Conservation (phyloP, 495 filamentous ascomycete genomes). For the Aspergillus leporis region DNA sequence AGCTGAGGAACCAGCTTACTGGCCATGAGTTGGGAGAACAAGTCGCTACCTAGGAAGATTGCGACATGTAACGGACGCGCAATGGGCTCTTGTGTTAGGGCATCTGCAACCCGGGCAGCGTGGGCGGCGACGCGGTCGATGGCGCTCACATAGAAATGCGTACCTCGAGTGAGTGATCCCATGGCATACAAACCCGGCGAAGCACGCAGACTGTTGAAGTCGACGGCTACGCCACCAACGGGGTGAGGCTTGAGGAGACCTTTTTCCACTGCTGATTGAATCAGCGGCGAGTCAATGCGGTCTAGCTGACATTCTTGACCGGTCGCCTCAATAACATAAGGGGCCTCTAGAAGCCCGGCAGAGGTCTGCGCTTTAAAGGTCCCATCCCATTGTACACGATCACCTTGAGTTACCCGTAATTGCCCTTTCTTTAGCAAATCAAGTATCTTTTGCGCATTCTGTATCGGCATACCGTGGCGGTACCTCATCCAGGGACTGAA, state of each 20-base stretch:
- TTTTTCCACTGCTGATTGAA: slow-evolving; percentile 1
- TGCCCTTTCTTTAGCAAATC: slow-evolving; percentile 2
- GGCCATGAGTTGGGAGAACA: slow-evolving; percentile 5
- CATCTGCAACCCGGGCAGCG: slow-evolving; percentile 5
- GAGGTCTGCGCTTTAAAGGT: slow-evolving; percentile 4
- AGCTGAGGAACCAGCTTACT: slow-evolving; percentile 6
- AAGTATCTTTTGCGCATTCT: slow-evolving; percentile 7
- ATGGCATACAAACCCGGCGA: slow-evolving; percentile 2
- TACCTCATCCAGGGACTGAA: slow-evolving; percentile 9
- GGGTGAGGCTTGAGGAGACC: slow-evolving; percentile 6
- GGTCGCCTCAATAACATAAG: slow-evolving; percentile 10
- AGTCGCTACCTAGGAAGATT: slow-evolving; percentile 4
- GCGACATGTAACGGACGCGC: slow-evolving; percentile 5
- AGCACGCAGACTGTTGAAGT: slow-evolving; percentile 5
- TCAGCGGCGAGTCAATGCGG: slow-evolving; percentile 4
- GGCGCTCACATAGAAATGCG: slow-evolving; percentile 5
- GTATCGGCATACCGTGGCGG: slow-evolving; percentile 7
- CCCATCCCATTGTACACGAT: neutral
- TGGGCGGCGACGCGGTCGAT: slow-evolving; percentile 7
- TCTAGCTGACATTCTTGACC: slow-evolving; percentile 7
- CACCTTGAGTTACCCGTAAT: slow-evolving; percentile 3
- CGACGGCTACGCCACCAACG: neutral
- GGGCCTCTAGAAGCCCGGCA: neutral
- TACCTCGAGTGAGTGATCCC: slow-evolving; percentile 5
- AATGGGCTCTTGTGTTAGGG: slow-evolving; percentile 3